Base-by-base conservation (phyloP, 2,329 filamentous ascomycete species). In the Botrytis aclada region DNA sequence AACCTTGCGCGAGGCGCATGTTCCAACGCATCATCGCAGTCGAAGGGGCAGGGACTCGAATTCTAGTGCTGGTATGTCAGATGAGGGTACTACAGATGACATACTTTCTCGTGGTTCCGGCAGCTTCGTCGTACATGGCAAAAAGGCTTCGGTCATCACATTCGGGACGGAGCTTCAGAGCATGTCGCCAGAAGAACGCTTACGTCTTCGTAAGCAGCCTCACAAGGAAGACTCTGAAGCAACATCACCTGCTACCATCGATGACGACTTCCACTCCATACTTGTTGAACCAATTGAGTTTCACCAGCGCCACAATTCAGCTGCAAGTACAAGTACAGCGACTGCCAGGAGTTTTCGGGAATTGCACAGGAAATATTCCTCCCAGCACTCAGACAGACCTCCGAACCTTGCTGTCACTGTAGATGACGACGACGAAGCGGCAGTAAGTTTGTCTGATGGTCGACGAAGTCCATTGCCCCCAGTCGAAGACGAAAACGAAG, bases 111-210 rank as follows among this genome's bases (percentile, higher is more conserved):
- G 96, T 65, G 92, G 92, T 20, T 89, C 93, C 20, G 94, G 94
- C 8, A 97, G 93, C 78, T 99, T 99, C 81, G 97, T 96, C 6
- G 91, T 99, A 6, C 96, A 99, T 80, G 95, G 96, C 74, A 99
- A 98, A 85, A 98, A 99, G 82, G 96, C 96, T 4, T 97, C 94
- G 1, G 93, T 99, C 72, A 93, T 99, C 77, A 97, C 93, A n/a
- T 97, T 99, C 80, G 94, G 95, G 14, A 90, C 91, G n/a, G 95
- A 97, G 78, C 90, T 97, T 84, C 91, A 95, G 79, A 91, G 88
- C 74, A 89, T 95, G 82, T 87, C 91, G 0, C 87, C 89, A 0
- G 93, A 95, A 74, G 92, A 95, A 79, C 89, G 91, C 54, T 83
- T 93, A 60, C 88, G 90, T 73, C 84, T 90, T 66, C 87, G 90